phyloP scores from a whole-genome alignment of 805 yeast species.

The Yamadazyma insecticola region DNA sequence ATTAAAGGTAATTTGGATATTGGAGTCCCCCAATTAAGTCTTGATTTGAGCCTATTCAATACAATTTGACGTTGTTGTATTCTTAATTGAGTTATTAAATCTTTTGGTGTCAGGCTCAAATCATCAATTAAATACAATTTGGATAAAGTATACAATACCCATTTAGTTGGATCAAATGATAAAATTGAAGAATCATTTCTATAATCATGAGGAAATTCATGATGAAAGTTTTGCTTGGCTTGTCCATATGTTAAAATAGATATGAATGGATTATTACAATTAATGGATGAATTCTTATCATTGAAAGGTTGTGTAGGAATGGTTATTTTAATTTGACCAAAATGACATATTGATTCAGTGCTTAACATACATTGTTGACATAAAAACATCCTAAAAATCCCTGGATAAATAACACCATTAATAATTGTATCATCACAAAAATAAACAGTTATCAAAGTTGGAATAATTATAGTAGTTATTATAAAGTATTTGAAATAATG shows the following conservation, averaged over 20 bases:
- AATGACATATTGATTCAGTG: constrained; percentile 81
- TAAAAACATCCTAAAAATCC: constrained; percentile 61
- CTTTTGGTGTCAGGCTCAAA: constrained; percentile 61
- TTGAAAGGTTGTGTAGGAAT: constrained; percentile 51
- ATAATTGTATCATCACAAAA: constrained; percentile 26
- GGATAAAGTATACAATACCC: constrained; percentile 53
- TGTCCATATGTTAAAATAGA: constrained; percentile 79
- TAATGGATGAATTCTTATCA: constrained; percentile 62
- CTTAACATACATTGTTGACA: constrained; percentile 79
- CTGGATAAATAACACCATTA: constrained; percentile 58
- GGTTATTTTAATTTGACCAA: constrained; percentile 53
- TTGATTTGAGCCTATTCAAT: constrained; percentile 70
- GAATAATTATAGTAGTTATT: constrained; percentile 27
- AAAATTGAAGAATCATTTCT: constrained; percentile 68
- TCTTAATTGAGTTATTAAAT: constrained; percentile 54
- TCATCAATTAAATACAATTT: constrained; percentile 56
- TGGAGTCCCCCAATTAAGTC: constrained; percentile 92
- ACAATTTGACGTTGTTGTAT: constrained; percentile 71
- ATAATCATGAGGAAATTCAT: constrained; percentile 90
- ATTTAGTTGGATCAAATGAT: constrained; percentile 85
- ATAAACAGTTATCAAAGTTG: constrained; percentile 19
- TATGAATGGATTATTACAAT: constrained; percentile 55
- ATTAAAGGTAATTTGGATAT: constrained; percentile 77
- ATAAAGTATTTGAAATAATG: constrained; percentile 23
- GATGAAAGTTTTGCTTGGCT: constrained; percentile 90